Percentiles rank a stretch among this genome's conserved stretches.
These are phyloP conservation scores for Smallanthus sonchifolius DNA, from an alignment of 129 eudicot genomes.

Conservation along the genomic window DNA sequence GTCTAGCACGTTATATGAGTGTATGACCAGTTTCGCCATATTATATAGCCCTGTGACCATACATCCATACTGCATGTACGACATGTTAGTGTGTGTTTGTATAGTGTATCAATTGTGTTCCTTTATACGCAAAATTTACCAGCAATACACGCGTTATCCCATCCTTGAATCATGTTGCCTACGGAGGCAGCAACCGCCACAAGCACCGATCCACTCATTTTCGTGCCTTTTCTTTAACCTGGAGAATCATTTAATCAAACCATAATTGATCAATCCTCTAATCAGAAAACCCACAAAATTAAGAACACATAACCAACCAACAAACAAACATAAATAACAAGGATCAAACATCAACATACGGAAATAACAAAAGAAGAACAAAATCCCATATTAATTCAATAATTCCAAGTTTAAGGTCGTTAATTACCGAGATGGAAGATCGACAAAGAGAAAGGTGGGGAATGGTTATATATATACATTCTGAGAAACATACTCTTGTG, in stretches of 20 bases:
- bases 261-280: neutral
- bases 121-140: slow-evolving; percentile 27
- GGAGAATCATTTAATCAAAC: neutral
- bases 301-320: neutral
- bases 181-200: slow-evolving; percentile 72
- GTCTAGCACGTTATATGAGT: too few relatives aligned
- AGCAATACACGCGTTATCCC: slow-evolving; percentile 84
- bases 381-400: neutral
- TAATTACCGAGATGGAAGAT: neutral
- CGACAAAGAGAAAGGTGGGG: neutral
- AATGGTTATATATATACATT: slow-evolving; percentile 9
- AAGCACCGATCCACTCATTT: slow-evolving; percentile 64
- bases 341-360: neutral
- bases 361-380: neutral
- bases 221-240: slow-evolving; percentile 9
- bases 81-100: neutral
- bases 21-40: too few relatives aligned
- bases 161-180: slow-evolving; percentile 84
- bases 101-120: too few relatives aligned
- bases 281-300: neutral
- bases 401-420: neutral
- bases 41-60: too few relatives aligned
- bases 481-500: neutral
- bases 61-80: too few relatives aligned
- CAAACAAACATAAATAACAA: neutral